These are phyloP conservation scores for Cerrena zonata DNA, from an alignment of 1,284 basidiomycete species.

Conservation along the genomic window DNA sequence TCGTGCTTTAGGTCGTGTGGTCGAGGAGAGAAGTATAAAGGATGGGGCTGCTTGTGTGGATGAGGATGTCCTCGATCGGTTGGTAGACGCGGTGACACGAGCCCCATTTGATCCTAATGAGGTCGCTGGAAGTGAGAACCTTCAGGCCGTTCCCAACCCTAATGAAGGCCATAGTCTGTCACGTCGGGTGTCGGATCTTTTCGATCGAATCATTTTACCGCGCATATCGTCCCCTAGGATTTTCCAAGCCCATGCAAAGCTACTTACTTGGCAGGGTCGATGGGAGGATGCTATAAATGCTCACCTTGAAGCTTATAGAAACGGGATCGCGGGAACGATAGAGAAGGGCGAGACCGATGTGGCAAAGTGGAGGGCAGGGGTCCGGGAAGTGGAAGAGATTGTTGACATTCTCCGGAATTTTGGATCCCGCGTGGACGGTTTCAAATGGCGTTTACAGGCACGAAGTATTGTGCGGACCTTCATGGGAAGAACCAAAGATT, in stretches of 20 bases:
- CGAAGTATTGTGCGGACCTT: slow-evolving; percentile 85
- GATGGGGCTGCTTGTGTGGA: slow-evolving; percentile 65
- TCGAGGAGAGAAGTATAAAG: slow-evolving; percentile 74
- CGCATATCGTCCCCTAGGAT: slow-evolving; percentile 72
- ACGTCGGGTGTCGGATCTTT: slow-evolving; percentile 61
- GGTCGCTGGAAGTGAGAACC: slow-evolving; percentile 22
- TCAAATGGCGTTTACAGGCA: slow-evolving; percentile 81
- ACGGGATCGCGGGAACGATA: slow-evolving; percentile 62
- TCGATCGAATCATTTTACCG: slow-evolving; percentile 75
- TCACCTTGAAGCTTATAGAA: slow-evolving; percentile 79
- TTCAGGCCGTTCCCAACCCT: slow-evolving; percentile 30
- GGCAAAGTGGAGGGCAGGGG: slow-evolving; percentile 64
- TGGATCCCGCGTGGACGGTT: slow-evolving; percentile 60
- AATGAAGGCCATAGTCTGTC: slow-evolving; percentile 66
- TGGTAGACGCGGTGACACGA: slow-evolving; percentile 79
- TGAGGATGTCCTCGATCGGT: slow-evolving; percentile 78
- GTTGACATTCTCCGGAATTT: slow-evolving; percentile 81
- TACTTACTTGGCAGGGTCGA: slow-evolving; percentile 65
- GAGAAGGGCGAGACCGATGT: slow-evolving; percentile 62
- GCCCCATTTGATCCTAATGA: slow-evolving; percentile 38
- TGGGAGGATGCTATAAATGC: slow-evolving; percentile 78
- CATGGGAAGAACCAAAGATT: slow-evolving; percentile 75
- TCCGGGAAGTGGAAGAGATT: slow-evolving; percentile 75
- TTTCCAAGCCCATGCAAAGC: slow-evolving; percentile 75
- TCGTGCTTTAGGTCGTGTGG: slow-evolving; percentile 76